Percentiles rank a stretch among this genome's conserved stretches.
These are phyloP conservation scores for Nicotiana tabacum DNA, from an alignment of 257 asterid genomes.

Conservation along the genomic window DNA sequence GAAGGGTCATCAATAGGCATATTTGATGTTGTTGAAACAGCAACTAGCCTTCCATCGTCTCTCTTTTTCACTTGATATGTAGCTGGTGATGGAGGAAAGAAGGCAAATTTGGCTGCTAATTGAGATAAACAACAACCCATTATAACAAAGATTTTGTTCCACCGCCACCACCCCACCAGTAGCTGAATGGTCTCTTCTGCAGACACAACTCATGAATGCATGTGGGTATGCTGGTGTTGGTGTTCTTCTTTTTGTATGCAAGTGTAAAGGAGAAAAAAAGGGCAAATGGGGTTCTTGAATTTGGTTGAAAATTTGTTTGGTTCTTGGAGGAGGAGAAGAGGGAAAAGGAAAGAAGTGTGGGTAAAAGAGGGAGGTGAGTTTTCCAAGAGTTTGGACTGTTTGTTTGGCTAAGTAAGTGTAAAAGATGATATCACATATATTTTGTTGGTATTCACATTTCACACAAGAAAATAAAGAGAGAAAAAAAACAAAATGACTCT, in stretches of 20 bases:
- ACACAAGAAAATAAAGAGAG: not conserved
- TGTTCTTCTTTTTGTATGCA: slow-evolving; percentile 1
- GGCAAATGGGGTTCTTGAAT: slow-evolving; percentile 8
- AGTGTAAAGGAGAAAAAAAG: not conserved
- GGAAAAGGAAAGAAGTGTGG: not conserved
- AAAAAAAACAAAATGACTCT: not conserved
- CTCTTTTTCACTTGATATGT: slow-evolving; percentile 77
- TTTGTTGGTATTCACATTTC: not conserved
- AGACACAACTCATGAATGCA: slow-evolving; percentile 58
- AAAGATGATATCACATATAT: not conserved
- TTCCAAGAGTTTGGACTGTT: slow-evolving; percentile 16
- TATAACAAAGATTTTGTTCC: slow-evolving; percentile 10
- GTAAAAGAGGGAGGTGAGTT: slow-evolving; percentile 21
- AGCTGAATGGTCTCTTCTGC: slow-evolving; percentile 15
- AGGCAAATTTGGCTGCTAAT: slow-evolving; percentile 92
- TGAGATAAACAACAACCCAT: slow-evolving; percentile 93
- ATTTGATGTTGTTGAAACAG: slow-evolving; percentile 64
- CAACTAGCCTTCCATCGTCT: slow-evolving; percentile 76
- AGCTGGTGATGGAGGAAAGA: slow-evolving; percentile 91
- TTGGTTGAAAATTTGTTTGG: slow-evolving; percentile 22
- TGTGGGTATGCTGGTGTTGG: slow-evolving; percentile 20
- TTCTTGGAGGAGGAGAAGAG: slow-evolving; percentile 16
- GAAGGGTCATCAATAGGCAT: slow-evolving; percentile 65
- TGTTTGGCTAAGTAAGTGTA: slow-evolving; percentile 35
- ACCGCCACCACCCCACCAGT: slow-evolving; percentile 14